These are phyloP conservation scores for Ceratocystis alfenasii DNA, from an alignment of 2,329 filamentous ascomycete genomes.

Conservation along the genomic window DNA sequence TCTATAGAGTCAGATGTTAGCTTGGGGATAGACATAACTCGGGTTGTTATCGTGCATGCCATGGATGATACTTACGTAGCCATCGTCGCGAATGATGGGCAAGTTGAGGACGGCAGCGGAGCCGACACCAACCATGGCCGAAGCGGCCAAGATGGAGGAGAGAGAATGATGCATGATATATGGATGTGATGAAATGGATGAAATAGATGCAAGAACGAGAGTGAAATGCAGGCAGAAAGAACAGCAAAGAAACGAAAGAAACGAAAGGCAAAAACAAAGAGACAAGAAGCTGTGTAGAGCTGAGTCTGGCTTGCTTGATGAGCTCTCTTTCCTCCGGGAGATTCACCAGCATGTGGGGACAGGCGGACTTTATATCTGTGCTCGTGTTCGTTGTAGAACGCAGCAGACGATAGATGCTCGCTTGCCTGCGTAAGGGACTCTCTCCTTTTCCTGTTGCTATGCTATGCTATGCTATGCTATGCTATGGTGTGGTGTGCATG, in stretches of 20 bases:
- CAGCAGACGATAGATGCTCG: too few species aligned
- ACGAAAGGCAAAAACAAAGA: background rate
- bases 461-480: too few species aligned
- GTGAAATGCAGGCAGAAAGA: background rate
- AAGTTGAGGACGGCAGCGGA: constrained; percentile 19
- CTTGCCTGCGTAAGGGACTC: too few species aligned
- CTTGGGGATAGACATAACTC: too few species aligned
- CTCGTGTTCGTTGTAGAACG: too few species aligned
- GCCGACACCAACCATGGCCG: constrained; percentile 14
- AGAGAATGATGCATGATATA: constrained; percentile 13
- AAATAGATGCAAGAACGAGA: background rate
- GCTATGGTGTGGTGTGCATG: too few species aligned
- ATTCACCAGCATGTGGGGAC: too few species aligned
- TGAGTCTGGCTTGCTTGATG: background rate
- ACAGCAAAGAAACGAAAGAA: background rate
- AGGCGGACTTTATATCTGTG: too few species aligned
- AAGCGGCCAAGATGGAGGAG: constrained; percentile 17
- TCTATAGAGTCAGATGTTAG: constrained; percentile 13
- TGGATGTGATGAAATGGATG: background rate
- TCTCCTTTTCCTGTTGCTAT: too few species aligned
- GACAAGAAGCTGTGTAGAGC: background rate
- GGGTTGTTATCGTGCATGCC: background rate
- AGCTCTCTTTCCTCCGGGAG: too few species aligned
- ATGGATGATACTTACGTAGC: constrained; percentile 18
- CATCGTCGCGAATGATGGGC: constrained; percentile 19